Conservation (phyloP, 225 moss, liverwort and hornwort species). For the Rhytidiadelphus loreus region DNA sequence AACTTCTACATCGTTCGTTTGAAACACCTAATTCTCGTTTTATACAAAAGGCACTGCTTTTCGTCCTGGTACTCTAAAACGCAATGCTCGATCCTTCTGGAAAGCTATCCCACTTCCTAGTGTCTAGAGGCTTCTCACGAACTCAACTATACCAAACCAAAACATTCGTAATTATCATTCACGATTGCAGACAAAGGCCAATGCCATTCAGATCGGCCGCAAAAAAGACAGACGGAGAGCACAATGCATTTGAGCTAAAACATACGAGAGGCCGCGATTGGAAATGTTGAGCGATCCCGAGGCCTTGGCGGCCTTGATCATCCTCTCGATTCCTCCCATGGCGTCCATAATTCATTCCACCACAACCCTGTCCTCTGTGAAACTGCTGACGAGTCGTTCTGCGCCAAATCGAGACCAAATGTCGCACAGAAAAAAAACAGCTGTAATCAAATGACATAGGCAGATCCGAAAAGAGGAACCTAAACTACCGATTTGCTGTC, state of each 20-base stretch:
- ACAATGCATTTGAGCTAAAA: background rate
- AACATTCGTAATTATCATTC: background rate
- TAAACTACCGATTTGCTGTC: background rate
- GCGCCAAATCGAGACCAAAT: background rate
- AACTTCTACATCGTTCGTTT: background rate
- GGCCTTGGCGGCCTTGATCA: conserved; percentile 67
- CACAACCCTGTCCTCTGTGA: background rate
- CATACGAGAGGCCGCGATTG: conserved; percentile 60
- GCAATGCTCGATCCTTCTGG: background rate
- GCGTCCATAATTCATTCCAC: conserved; percentile 36
- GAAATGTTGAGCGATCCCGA: conserved; percentile 85
- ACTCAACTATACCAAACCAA: background rate
- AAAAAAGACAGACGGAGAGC: background rate
- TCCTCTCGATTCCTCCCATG: conserved; percentile 54
- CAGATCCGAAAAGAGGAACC: background rate
- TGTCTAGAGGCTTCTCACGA: background rate
- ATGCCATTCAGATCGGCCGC: background rate
- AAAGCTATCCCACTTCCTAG: background rate
- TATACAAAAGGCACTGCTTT: background rate
- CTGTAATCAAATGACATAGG: background rate
- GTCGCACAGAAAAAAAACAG: background rate
- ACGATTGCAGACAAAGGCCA: background rate
- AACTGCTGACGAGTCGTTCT: background rate
- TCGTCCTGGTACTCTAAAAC: background rate
- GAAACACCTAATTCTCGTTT: background rate